A percentile compares a stretch with the other conserved stretches of the same genome.
phyloP scores from a whole-genome alignment of 108 stramenopile genomes.

The Licmophora abbreviata region DNA sequence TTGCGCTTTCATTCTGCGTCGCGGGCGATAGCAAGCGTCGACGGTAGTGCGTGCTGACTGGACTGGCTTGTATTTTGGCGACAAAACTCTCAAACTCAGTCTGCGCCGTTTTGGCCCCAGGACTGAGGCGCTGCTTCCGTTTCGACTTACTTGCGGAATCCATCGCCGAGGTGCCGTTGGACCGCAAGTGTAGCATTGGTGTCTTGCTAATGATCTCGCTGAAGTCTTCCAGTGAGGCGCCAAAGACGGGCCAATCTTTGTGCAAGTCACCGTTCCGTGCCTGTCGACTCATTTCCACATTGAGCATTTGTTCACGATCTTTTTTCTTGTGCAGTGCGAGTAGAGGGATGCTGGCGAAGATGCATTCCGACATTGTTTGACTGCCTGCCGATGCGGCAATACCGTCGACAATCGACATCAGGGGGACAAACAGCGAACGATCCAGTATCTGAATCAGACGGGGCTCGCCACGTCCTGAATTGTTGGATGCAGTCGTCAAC shows the following conservation, averaged over 20 bases:
- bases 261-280: too few species aligned
- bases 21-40: too few species aligned
- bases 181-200: too few species aligned
- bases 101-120: background rate
- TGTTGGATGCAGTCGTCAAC: too few species aligned
- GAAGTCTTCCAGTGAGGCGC: conserved; percentile 15
- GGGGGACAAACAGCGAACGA: conserved; percentile 23
- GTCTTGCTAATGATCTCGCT: too few species aligned
- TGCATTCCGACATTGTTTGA: conserved; percentile 30
- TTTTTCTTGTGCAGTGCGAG: conserved; percentile 14
- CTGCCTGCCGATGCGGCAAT: conserved; percentile 25
- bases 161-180: too few species aligned
- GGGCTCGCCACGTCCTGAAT: too few species aligned
- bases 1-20: too few species aligned
- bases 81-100: conserved; percentile 12
- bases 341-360: conserved; percentile 13
- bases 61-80: conserved; percentile 6
- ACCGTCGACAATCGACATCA: conserved; percentile 24
- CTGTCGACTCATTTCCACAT: conserved; percentile 19
- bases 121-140: background rate
- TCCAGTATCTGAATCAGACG: conserved; percentile 16
- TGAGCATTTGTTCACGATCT: conserved; percentile 23
- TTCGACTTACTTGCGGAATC: too few species aligned
- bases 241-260: conserved; percentile 14
- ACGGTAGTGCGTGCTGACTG: conserved; percentile 15